phyloP scores from a whole-genome alignment of 1,284 basidiomycete species.

The Papiliotrema flavescens region DNA sequence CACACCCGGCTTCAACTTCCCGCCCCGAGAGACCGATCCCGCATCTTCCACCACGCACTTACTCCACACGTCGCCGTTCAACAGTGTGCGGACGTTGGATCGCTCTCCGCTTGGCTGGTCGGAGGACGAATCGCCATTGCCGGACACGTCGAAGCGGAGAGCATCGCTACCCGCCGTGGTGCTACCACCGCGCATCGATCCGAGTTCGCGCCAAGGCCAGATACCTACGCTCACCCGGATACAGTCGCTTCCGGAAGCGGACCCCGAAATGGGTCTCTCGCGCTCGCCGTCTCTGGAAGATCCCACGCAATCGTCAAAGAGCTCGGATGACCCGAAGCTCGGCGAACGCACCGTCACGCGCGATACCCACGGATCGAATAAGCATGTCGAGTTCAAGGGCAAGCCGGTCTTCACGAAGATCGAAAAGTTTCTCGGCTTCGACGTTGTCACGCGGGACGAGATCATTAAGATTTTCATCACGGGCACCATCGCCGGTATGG shows the following conservation, averaged over 20 bases:
- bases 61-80: conserved; percentile 1
- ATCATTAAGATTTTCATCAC: conserved; percentile 48
- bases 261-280: conserved; percentile 17
- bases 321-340: too few species aligned
- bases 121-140: not conserved
- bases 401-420: conserved; percentile 10
- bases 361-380: not conserved
- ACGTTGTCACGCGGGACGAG: conserved; percentile 45
- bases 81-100: not conserved
- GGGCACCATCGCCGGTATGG: conserved; percentile 49
- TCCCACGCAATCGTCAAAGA: not conserved
- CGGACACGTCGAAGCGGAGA: conserved; percentile 13
- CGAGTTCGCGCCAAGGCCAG: not conserved
- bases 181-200: not conserved
- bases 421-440: conserved; percentile 41
- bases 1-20: conserved; percentile 31
- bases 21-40: conserved; percentile 14
- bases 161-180: conserved; percentile 26
- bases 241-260: conserved; percentile 40
- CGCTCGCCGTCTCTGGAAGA: not conserved
- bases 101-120: not conserved
- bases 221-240: conserved; percentile 33
- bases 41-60: conserved; percentile 8
- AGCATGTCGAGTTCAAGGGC: conserved; percentile 4
- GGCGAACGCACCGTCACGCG: too few species aligned